Evolutionary conservation across 106 monocot genomes (phyloP).

Genomic region (Phalaenopsis aphrodite): DNA sequence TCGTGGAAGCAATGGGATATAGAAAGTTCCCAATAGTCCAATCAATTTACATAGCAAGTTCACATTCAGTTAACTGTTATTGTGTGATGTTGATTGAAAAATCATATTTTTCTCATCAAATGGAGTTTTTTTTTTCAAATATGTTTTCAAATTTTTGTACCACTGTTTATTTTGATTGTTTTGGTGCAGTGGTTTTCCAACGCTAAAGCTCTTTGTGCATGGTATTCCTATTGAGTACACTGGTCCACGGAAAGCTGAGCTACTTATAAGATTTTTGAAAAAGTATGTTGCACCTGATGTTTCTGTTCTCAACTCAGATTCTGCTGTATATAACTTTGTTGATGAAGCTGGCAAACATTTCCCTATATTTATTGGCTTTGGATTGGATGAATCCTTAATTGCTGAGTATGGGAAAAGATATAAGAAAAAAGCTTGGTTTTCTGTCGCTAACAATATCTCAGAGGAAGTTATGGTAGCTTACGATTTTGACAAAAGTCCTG

Average conservation of each 20-base stretch:
- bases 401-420: slow-evolving; percentile 48
- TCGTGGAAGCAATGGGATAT: neutral
- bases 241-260: slow-evolving; percentile 83
- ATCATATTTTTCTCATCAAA: neutral
- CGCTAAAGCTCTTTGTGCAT: slow-evolving; percentile 85
- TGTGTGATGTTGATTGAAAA: neutral
- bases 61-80: neutral
- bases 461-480: slow-evolving; percentile 83
- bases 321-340: slow-evolving; percentile 58
- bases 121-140: neutral
- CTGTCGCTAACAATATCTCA: slow-evolving; percentile 82
- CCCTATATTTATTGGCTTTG: slow-evolving; percentile 95
- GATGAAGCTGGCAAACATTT: slow-evolving; percentile 66
- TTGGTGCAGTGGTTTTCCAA: slow-evolving; percentile 83
- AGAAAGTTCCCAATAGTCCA: neutral
- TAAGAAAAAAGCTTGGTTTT: slow-evolving; percentile 93
- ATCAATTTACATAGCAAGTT: neutral
- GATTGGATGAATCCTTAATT: slow-evolving; percentile 64
- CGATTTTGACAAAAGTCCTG: slow-evolving; percentile 95
- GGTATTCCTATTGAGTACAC: slow-evolving; percentile 76
- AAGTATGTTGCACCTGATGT: slow-evolving; percentile 91
- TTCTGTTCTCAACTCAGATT: slow-evolving; percentile 63
- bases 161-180: neutral
- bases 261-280: slow-evolving; percentile 64
- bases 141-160: neutral